Percentiles rank a stretch among this genome's conserved stretches.
These are phyloP conservation scores for Trifolium fragiferum DNA, from an alignment of 306 rosid species.

Conservation along the genomic window DNA sequence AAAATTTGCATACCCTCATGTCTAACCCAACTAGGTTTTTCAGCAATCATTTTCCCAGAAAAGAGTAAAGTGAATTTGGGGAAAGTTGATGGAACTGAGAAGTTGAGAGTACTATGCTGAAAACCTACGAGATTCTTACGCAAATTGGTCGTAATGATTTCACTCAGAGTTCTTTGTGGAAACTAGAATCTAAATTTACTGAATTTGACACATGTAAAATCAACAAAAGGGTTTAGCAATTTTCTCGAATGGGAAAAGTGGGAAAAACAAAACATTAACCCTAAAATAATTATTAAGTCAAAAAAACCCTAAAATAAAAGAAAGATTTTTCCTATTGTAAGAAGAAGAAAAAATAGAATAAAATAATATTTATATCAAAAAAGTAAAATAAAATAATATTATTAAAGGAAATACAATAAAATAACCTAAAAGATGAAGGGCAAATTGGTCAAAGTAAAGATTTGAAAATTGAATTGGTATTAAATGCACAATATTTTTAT, in stretches of 20 bases:
- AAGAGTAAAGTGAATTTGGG: constrained; percentile 38
- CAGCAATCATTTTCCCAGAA: constrained; percentile 72
- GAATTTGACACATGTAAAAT: not conserved
- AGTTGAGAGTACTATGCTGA: constrained; percentile 35
- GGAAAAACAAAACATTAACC: not conserved
- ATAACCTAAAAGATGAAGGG: too few relatives aligned
- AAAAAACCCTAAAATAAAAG: not conserved
- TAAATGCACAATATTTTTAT: too few relatives aligned
- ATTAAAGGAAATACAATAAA: too few relatives aligned
- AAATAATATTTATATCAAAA: too few relatives aligned
- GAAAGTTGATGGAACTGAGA: constrained; percentile 30
- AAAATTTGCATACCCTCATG: constrained; percentile 98
- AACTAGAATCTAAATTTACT: constrained; percentile 22
- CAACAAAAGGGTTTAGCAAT: not conserved
- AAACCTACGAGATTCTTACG: constrained; percentile 36
- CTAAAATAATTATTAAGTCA: not conserved
- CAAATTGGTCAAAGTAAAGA: too few relatives aligned
- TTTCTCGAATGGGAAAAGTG: not conserved
- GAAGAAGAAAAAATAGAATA: too few relatives aligned
- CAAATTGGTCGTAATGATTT: constrained; percentile 14
- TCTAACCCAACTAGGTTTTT: constrained; percentile 93
- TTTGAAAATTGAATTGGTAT: too few relatives aligned
- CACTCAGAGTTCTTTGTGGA: not conserved
- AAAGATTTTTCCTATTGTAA: too few relatives aligned
- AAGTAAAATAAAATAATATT: too few relatives aligned